Percentiles rank a stretch among this genome's conserved stretches.
phyloP scores from a whole-genome alignment of 2,329 filamentous ascomycete genomes.

The Monilinia aucupariae region DNA sequence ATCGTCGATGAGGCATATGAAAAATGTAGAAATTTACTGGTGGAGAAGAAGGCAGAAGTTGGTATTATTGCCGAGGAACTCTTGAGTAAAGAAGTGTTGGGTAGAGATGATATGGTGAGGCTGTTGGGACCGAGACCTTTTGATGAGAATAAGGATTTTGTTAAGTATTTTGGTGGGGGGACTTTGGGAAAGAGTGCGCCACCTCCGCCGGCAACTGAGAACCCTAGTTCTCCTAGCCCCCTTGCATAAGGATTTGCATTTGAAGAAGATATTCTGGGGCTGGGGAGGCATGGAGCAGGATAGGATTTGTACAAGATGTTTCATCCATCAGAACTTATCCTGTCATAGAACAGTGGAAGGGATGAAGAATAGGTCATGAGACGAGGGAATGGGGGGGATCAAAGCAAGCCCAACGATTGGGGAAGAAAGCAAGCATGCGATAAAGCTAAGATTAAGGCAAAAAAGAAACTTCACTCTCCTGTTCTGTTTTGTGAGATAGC shows the following conservation, averaged over 20 bases:
- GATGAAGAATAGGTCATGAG: background rate
- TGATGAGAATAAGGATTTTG: conserved; percentile 77
- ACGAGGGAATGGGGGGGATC: background rate
- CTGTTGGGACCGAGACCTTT: conserved; percentile 81
- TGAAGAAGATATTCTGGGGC: background rate
- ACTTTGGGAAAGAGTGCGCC: conserved; percentile 50
- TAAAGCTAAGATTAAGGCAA: conserved; percentile 7
- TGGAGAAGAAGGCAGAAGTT: conserved; percentile 81
- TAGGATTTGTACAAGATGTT: background rate
- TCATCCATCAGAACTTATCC: background rate
- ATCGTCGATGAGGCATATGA: conserved; percentile 92
- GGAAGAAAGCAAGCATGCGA: background rate
- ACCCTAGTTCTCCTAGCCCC: conserved; percentile 20
- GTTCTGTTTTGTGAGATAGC: conserved; percentile 13
- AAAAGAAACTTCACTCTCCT: conserved; percentile 13
- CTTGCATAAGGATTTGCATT: background rate
- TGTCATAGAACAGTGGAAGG: background rate
- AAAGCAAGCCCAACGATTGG: background rate
- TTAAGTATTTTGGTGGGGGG: conserved; percentile 78
- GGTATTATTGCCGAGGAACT: conserved; percentile 90
- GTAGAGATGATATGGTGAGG: conserved; percentile 85
- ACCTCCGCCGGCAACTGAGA: conserved; percentile 47
- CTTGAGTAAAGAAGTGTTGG: conserved; percentile 83
- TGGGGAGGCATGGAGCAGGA: background rate
- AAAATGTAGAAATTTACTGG: conserved; percentile 78